These are phyloP conservation scores for Suillus ampliporus DNA, from an alignment of 768 basidiomycete species.

Conservation along the genomic window DNA sequence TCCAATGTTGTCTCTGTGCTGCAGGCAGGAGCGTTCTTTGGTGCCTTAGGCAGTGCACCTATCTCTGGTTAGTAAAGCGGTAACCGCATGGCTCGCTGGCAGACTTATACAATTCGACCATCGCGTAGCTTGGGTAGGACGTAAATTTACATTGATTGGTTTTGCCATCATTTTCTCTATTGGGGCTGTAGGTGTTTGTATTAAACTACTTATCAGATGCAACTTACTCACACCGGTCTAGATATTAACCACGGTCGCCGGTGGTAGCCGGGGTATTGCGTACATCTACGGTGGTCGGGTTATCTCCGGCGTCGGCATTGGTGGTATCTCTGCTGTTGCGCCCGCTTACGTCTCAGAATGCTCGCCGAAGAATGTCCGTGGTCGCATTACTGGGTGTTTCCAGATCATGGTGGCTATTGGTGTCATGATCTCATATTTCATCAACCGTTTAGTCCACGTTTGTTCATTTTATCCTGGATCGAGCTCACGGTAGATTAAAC, in stretches of 20 bases:
- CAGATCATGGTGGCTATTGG: conserved; percentile 87
- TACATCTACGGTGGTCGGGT: conserved; percentile 85
- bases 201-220: neutral
- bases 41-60: conserved; percentile 75
- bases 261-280: conserved; percentile 57
- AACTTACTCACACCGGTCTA: conserved; percentile 26
- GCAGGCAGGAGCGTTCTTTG: conserved; percentile 89
- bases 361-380: conserved; percentile 84
- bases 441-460: conserved; percentile 61
- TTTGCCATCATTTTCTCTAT: conserved; percentile 69
- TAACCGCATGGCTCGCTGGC: neutral
- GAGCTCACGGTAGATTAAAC: neutral
- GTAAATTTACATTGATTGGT: conserved; percentile 63
- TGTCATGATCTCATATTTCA: conserved; percentile 85
- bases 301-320: conserved; percentile 80
- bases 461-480: conserved; percentile 14
- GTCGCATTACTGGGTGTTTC: conserved; percentile 84
- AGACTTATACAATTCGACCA: conserved; percentile 29
- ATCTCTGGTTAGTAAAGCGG: conserved; percentile 62
- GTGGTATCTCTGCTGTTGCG: conserved; percentile 82
- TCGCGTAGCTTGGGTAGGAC: conserved; percentile 62
- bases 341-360: conserved; percentile 90
- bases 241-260: conserved; percentile 75
- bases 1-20: conserved; percentile 88
- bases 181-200: conserved; percentile 63